Conservation (phyloP, 2,329 filamentous ascomycete species). For the Fusarium illudens region DNA sequence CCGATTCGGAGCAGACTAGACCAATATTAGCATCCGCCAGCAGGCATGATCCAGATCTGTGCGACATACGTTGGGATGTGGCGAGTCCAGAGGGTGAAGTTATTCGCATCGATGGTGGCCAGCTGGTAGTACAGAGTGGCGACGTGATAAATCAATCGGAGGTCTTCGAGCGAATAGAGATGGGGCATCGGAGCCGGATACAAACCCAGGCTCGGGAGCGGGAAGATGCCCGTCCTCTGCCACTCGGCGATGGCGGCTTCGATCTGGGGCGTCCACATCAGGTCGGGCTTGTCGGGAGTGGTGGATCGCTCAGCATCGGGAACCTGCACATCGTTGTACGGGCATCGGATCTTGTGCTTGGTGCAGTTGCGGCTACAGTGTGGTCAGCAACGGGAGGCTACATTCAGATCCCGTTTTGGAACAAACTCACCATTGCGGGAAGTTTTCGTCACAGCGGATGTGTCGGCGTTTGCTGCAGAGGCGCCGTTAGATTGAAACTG, state of each 20-base stretch:
- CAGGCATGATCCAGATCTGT: neutral
- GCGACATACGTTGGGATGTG: slow-evolving; percentile 86
- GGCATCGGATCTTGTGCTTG: slow-evolving; percentile 98
- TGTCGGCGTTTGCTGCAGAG: slow-evolving; percentile 80
- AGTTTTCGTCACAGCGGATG: slow-evolving; percentile 97
- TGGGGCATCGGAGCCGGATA: slow-evolving; percentile 78
- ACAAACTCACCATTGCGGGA: slow-evolving; percentile 86
- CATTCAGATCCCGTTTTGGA: neutral
- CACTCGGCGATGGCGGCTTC: slow-evolving; percentile 83
- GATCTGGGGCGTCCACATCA: slow-evolving; percentile 88
- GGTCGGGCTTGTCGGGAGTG: slow-evolving; percentile 69
- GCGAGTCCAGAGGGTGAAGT: slow-evolving; percentile 90
- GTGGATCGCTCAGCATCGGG: slow-evolving; percentile 68
- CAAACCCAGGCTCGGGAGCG: slow-evolving; percentile 82
- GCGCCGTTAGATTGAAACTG: slow-evolving; percentile 11
- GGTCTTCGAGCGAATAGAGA: slow-evolving; percentile 77
- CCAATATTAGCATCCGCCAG: slow-evolving; percentile 22
- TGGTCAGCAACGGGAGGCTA: slow-evolving; percentile 10
- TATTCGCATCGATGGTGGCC: slow-evolving; percentile 77
- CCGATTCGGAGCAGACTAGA: slow-evolving; percentile 72
- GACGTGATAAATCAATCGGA: slow-evolving; percentile 91
- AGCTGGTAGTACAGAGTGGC: slow-evolving; percentile 86
- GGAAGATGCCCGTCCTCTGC: slow-evolving; percentile 84
- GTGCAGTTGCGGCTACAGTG: slow-evolving; percentile 88
- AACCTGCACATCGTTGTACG: slow-evolving; percentile 89